Conservation (phyloP, 495 filamentous ascomycete genomes). For the Lasiosphaeria hispida region DNA sequence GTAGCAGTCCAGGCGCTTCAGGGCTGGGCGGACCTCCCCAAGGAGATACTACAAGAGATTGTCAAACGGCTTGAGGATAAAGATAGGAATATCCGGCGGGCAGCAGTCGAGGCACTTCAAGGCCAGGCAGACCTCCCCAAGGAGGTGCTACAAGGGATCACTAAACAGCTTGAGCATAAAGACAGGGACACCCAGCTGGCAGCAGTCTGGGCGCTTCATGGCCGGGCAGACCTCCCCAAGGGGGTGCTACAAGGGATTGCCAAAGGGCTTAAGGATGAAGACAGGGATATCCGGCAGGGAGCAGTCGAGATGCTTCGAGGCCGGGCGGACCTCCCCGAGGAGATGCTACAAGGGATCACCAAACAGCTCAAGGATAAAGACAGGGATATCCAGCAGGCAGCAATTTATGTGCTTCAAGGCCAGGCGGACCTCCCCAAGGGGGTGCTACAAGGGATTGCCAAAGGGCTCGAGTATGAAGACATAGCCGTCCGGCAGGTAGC, state of each 20-base stretch:
- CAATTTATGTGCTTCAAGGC: conserved; percentile 2
- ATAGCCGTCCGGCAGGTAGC: conserved; percentile 2
- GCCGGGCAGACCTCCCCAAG: not conserved
- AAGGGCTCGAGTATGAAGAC: conserved; percentile 9
- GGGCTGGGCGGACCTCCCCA: conserved; percentile 1
- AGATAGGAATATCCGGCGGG: conserved; percentile 6
- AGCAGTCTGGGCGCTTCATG: conserved; percentile 6
- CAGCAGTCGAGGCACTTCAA: conserved; percentile 13
- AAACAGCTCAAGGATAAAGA: conserved; percentile 10
- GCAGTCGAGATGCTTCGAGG: not conserved
- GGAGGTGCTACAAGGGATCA: not conserved
- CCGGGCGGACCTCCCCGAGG: conserved; percentile 6
- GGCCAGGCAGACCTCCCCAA: conserved; percentile 10
- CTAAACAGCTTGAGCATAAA: conserved; percentile 6
- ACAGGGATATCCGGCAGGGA: too few species aligned
- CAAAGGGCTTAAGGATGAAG: conserved; percentile 15
- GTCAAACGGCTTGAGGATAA: conserved; percentile 6
- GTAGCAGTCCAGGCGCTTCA: conserved; percentile 8
- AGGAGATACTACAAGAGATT: not conserved
- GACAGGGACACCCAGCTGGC: conserved; percentile 4
- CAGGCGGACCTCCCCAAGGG: conserved; percentile 10
- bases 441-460: conserved; percentile 7
- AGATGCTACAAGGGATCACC: conserved; percentile 10
- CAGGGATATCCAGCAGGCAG: conserved; percentile 3
- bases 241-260: conserved; percentile 9